A percentile compares a stretch with the other conserved stretches of the same genome.
These are phyloP conservation scores for Yamadazyma atmosphaerica DNA, from an alignment of 1,139 yeast genomes.

Conservation along the genomic window DNA sequence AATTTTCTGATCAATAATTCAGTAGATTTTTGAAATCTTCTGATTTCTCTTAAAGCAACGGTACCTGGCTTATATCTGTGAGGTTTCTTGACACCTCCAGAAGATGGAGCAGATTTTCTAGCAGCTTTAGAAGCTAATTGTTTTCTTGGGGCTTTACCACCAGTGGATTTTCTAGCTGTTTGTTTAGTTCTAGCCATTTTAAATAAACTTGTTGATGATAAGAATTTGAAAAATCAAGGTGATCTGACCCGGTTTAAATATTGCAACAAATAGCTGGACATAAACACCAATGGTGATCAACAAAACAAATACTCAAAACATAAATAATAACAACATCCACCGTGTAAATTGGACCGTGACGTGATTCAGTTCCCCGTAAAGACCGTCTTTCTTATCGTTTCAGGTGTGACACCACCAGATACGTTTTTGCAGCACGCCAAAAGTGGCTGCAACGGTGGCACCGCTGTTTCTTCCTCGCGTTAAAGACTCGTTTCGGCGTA, in stretches of 20 bases:
- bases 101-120: slow-evolving; percentile 95
- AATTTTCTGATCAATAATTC: slow-evolving; percentile 96
- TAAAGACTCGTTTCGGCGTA: no score
- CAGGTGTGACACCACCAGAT: no score
- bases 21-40: slow-evolving; percentile 98
- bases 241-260: slow-evolving; percentile 6
- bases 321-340: neutral
- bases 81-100: slow-evolving; percentile 99
- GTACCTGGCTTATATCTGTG: slow-evolving; percentile 99
- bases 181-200: slow-evolving; percentile 97
- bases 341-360: no score
- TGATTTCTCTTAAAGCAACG: slow-evolving; percentile 98
- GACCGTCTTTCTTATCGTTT: no score
- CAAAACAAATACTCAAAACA: neutral
- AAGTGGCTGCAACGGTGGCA: no score
- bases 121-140: slow-evolving; percentile 99
- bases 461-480: no score
- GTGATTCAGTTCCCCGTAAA: neutral
- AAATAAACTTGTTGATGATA: slow-evolving; percentile 5
- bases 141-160: slow-evolving; percentile 99
- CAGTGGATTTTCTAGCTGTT: slow-evolving; percentile 98
- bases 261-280: neutral
- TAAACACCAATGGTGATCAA: no score
- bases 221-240: neutral
- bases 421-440: no score